phyloP scores from a whole-genome alignment of 2,329 filamentous ascomycete genomes.

The Elsinoe ampelina region DNA sequence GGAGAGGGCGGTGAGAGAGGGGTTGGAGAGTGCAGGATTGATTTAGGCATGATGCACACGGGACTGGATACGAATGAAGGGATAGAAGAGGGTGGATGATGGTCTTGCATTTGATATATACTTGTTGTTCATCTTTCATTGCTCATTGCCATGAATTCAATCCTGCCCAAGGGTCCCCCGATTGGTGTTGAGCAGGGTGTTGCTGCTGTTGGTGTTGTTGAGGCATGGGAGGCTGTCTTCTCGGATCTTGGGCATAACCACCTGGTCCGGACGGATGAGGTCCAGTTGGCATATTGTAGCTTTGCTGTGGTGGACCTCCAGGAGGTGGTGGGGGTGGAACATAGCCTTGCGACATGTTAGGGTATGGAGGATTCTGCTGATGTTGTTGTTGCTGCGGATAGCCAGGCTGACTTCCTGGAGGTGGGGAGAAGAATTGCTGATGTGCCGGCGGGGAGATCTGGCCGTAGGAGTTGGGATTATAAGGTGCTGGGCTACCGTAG shows the following conservation, averaged over 20 bases:
- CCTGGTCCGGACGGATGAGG: constrained; percentile 41
- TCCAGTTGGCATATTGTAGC: constrained; percentile 38
- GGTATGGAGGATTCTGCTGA: constrained; percentile 23
- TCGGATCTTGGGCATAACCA: constrained; percentile 45
- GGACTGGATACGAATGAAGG: not conserved
- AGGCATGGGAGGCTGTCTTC: constrained; percentile 32
- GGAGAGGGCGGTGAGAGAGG: constrained; percentile 6
- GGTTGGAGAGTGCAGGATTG: constrained; percentile 1
- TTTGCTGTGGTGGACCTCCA: constrained; percentile 49
- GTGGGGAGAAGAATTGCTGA: constrained; percentile 46
- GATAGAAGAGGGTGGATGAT: not conserved
- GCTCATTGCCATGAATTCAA: constrained; percentile 58
- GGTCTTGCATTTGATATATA: constrained; percentile 1
- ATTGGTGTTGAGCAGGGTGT: constrained; percentile 22
- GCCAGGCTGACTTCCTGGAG: constrained; percentile 28
- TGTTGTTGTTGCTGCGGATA: constrained; percentile 28
- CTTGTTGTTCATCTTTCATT: not conserved
- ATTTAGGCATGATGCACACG: not conserved
- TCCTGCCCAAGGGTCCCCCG: constrained; percentile 58
- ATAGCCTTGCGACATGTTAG: constrained; percentile 51
- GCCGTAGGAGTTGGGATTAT: constrained; percentile 40
- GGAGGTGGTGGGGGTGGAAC: constrained; percentile 55
- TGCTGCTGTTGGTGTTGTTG: constrained; percentile 34
- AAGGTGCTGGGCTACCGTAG: constrained; percentile 21
- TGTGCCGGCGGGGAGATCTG: constrained; percentile 46